Evolutionary conservation across 1,284 basidiomycete species (phyloP).

Genomic region (Trichosporon inkin): DNA sequence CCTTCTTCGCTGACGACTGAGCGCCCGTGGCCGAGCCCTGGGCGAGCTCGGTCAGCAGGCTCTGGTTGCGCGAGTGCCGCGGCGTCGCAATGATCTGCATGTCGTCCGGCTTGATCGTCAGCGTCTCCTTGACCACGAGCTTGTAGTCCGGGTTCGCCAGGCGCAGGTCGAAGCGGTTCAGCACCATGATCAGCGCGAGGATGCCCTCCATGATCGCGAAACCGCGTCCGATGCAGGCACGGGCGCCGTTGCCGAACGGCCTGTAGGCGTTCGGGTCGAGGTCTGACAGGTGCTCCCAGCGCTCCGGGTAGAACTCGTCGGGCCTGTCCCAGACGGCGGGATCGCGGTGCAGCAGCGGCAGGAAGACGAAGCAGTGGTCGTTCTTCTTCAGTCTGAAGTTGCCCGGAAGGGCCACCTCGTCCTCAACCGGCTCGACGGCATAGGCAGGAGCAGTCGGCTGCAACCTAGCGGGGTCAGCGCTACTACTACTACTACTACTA

Average conservation of each 20-base stretch:
- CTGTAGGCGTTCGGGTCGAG: constrained; percentile 52
- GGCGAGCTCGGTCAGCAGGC: constrained; percentile 6
- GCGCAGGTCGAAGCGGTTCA: constrained; percentile 54
- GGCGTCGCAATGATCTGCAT: constrained; percentile 41
- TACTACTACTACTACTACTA: too few species aligned
- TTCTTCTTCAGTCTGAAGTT: constrained; percentile 50
- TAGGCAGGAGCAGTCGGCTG: constrained; percentile 48
- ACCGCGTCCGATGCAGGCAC: constrained; percentile 46
- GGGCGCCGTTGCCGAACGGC: constrained; percentile 26
- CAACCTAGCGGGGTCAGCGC: constrained; percentile 36
- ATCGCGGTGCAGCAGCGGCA: constrained; percentile 51
- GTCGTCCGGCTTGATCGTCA: constrained; percentile 55
- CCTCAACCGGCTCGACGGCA: constrained; percentile 42
- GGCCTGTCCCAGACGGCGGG: constrained; percentile 56
- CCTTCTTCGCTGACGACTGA: not conserved
- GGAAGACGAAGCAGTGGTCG: constrained; percentile 41
- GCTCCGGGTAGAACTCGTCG: constrained; percentile 45
- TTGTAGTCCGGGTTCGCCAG: constrained; percentile 53
- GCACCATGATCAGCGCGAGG: constrained; percentile 51
- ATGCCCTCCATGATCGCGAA: constrained; percentile 56
- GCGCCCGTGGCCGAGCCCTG: constrained; percentile 4
- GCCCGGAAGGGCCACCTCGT: constrained; percentile 43
- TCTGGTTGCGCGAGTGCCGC: not conserved
- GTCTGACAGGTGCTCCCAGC: constrained; percentile 40
- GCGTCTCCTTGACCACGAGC: constrained; percentile 53